Evolutionary conservation across 352 stramenopile species (phyloP).

Genomic region (Phytopythium oedochilum): DNA sequence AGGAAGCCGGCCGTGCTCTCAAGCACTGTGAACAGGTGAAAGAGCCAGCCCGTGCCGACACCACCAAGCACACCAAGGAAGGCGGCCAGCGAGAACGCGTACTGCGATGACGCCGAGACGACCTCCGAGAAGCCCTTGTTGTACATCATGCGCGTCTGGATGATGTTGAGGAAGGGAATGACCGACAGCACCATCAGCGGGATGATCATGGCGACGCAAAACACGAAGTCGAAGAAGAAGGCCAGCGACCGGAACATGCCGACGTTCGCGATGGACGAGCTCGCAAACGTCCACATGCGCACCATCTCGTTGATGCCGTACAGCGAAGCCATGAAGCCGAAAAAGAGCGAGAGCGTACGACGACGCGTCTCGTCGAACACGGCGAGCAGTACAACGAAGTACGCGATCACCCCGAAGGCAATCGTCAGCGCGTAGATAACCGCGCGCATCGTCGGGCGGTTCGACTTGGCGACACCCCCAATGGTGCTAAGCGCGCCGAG

Average conservation of each 20-base stretch:
- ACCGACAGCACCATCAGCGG: constrained; percentile 75
- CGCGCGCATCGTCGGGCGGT: constrained; percentile 39
- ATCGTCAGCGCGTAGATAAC: constrained; percentile 46
- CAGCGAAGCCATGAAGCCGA: constrained; percentile 66
- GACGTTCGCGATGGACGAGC: constrained; percentile 54
- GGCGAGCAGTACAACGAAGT: constrained; percentile 41
- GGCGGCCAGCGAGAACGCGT: constrained; percentile 76
- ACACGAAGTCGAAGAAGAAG: constrained; percentile 87
- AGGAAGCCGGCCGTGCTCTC: constrained; percentile 74
- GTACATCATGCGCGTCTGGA: constrained; percentile 90
- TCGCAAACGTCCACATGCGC: constrained; percentile 78
- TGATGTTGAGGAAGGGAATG: constrained; percentile 84
- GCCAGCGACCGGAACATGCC: constrained; percentile 74
- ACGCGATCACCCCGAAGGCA: constrained; percentile 27
- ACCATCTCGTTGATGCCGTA: constrained; percentile 86
- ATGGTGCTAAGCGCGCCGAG: constrained; percentile 43
- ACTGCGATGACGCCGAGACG: constrained; percentile 81
- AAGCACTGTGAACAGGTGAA: constrained; percentile 71
- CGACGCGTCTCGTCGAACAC: constrained; percentile 30
- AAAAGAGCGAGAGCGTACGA: constrained; percentile 62
- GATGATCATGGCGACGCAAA: constrained; percentile 66
- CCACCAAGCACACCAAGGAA: constrained; percentile 74
- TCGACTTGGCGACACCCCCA: constrained; percentile 23
- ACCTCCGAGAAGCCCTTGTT: constrained; percentile 87
- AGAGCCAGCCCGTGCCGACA: constrained; percentile 70